Evolutionary conservation across 768 basidiomycete genomes (phyloP), one percentile per base, ranked within the genome.

Genomic region (Kwoniella botswanensis): DNA sequence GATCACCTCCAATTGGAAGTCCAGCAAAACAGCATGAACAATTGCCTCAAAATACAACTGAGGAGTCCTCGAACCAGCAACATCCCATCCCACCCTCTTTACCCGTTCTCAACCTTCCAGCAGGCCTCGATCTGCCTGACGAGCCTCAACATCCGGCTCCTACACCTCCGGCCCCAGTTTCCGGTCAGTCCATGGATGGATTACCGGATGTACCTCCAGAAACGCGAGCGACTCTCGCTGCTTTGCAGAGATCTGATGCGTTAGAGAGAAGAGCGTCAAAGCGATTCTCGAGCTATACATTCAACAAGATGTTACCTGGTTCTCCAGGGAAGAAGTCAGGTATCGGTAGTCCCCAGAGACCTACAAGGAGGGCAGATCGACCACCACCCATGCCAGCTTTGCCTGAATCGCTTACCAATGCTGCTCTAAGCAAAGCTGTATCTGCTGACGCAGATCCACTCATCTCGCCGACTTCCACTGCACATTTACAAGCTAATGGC

Each of bases 191-290:
- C 22, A 46, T 65, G 42, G 68, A 71, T 26, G 43, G 72, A 42
- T 46, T 71, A 21, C 56, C 68, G 3, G 71, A 73, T 24, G 71
- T 75, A 0, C 61, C 78, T 3, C 76, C 82, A 0, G 82, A 79
- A 35, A 81, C 82, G 0, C 63, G 79, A 26, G 92, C 63, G 88
- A 89, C 77, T 91, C 87, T 98, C 11, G 93, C 93, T 7, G 94
- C 94, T 9, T 86, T 99, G 57, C 91, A 95, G 84, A 90, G 91
- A 77, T 90, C 88, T 62, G 94, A 95, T 74, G 88, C 89, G 0
- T 87, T 98, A 50, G 93, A 94, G 76, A 89, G 96, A 22, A 88
- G 96, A 57, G 96, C 96, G 18, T 94, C 93, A 22, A 98, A 98
- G 81, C 92, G 97, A 0, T 98, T 94, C 85, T 97, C 94, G 54